Conservation (phyloP, 202 grass and related monocot genomes). For the Dendrocalamus latiflorus region DNA sequence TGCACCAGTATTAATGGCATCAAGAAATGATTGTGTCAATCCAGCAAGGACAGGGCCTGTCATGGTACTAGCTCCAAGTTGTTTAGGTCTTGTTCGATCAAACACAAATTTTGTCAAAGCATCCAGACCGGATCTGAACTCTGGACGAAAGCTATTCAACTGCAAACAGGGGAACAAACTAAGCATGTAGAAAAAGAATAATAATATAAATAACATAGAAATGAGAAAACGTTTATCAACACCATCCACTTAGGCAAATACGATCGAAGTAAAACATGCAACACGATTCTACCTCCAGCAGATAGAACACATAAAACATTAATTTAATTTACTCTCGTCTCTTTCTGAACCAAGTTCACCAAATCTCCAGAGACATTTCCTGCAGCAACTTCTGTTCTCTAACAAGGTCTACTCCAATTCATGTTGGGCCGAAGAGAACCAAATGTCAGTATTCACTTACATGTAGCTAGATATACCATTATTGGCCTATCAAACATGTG, state of each 20-base stretch:
- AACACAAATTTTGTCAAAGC: slow-evolving; percentile 89
- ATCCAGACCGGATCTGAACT: slow-evolving; percentile 87
- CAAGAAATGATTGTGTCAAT: slow-evolving; percentile 91
- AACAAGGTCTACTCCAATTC: background rate
- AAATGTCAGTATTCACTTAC: background rate
- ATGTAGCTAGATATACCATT: background rate
- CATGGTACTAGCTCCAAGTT: slow-evolving; percentile 89
- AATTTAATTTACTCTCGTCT: background rate
- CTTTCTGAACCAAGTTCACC: slow-evolving; percentile 11
- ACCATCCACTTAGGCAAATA: background rate
- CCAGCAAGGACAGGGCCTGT: slow-evolving; percentile 91
- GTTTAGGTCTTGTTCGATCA: slow-evolving; percentile 90
- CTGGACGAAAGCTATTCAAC: slow-evolving; percentile 70
- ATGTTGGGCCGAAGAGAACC: background rate
- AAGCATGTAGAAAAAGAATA: background rate
- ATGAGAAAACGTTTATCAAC: background rate
- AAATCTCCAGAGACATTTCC: background rate
- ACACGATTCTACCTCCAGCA: slow-evolving; percentile 2
- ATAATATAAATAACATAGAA: background rate
- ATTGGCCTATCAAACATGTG: background rate
- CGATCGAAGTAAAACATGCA: background rate
- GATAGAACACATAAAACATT: background rate
- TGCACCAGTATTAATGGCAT: slow-evolving; percentile 90
- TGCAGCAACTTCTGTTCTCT: background rate
- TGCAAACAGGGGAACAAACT: slow-evolving; percentile 35